A percentile compares a stretch with the other conserved stretches of the same genome.
Evolutionary conservation across 1,284 basidiomycete genomes (phyloP).

Genomic region (Tylopilus orsonianus): DNA sequence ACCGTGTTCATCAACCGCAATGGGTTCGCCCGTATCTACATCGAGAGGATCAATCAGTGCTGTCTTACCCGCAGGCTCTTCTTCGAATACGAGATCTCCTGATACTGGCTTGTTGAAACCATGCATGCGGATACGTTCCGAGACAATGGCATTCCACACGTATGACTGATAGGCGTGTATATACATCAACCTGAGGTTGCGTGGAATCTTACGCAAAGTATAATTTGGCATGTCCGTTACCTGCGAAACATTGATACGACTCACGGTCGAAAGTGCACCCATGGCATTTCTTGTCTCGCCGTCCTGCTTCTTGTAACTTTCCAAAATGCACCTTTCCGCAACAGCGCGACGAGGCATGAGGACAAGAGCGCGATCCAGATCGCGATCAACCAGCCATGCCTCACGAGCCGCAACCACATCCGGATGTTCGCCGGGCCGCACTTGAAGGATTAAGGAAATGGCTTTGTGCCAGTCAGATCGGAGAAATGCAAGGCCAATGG

Average conservation of each 20-base stretch:
- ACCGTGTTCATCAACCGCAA: constrained; percentile 44
- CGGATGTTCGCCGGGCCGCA: constrained; percentile 86
- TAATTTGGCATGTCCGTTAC: not conserved
- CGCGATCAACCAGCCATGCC: constrained; percentile 79
- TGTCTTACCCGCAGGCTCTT: constrained; percentile 25
- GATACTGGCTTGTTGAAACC: constrained; percentile 76
- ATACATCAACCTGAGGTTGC: constrained; percentile 94
- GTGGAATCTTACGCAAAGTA: constrained; percentile 70
- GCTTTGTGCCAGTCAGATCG: constrained; percentile 89
- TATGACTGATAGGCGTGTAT: constrained; percentile 99
- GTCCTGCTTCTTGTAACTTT: constrained; percentile 82
- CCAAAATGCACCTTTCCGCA: constrained; percentile 89
- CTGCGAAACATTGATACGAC: constrained; percentile 28
- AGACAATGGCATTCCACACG: constrained; percentile 96
- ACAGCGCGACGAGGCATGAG: constrained; percentile 87
- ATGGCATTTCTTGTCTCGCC: constrained; percentile 80
- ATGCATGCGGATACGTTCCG: constrained; percentile 82
- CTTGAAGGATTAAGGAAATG: constrained; percentile 77
- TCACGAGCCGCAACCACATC: constrained; percentile 79
- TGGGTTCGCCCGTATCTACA: constrained; percentile 40
- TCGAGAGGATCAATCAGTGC: constrained; percentile 40
- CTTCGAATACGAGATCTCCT: constrained; percentile 86
- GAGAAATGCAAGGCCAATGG: constrained; percentile 88
- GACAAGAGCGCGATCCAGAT: constrained; percentile 76
- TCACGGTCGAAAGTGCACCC: constrained; percentile 81